A percentile compares a stretch with the other conserved stretches of the same genome.
These are phyloP conservation scores for Truncatella angustata DNA, from an alignment of 2,329 filamentous ascomycete species.

Conservation along the genomic window DNA sequence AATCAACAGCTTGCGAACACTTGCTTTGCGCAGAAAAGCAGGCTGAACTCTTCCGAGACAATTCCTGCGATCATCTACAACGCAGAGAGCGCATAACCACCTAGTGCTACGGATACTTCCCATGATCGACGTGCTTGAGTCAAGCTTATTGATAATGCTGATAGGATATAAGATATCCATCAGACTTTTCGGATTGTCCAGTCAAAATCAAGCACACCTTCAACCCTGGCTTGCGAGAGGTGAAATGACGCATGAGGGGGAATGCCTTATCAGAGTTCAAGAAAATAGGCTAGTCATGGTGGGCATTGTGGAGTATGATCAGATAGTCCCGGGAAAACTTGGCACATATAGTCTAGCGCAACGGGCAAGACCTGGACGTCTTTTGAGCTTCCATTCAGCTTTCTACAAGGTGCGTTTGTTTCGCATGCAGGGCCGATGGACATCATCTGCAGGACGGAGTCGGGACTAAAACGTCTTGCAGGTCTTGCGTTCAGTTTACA, in stretches of 20 bases:
- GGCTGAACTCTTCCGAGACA: no score
- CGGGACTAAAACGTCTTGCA: no score
- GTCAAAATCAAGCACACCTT: neutral
- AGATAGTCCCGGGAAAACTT: neutral
- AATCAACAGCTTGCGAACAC: no score
- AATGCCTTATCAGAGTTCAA: constrained; percentile 3
- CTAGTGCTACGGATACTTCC: no score
- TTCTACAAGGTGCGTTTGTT: no score
- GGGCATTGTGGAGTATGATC: constrained; percentile 1
- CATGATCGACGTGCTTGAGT: neutral
- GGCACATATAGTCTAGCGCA: constrained; percentile 1
- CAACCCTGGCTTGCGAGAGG: no score
- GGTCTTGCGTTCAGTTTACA: no score
- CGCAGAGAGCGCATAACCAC: no score
- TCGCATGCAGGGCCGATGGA: no score
- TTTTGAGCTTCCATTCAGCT: neutral
- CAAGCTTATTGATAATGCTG: neutral
- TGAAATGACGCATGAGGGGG: neutral
- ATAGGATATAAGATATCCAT: neutral
- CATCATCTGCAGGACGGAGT: no score
- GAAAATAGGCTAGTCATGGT: neutral
- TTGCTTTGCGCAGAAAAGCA: no score
- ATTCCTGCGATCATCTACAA: no score
- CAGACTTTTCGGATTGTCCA: neutral
- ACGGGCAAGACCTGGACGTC: neutral